These are phyloP conservation scores for Daedaleopsis sinensis DNA, from an alignment of 768 basidiomycete species.

Conservation along the genomic window DNA sequence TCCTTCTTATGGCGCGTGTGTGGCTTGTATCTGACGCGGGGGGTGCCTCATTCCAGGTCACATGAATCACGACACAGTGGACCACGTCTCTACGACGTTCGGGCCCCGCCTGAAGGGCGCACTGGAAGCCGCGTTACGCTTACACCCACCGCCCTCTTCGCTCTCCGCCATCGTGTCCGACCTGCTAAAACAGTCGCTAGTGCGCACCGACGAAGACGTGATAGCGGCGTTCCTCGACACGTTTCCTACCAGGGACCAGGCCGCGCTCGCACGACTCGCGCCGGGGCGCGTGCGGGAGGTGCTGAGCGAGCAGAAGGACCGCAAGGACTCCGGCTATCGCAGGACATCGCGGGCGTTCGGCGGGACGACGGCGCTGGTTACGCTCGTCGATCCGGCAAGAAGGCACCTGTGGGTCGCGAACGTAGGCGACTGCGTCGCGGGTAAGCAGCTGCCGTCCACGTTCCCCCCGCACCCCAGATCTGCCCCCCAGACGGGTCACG, in stretches of 20 bases:
- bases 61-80: conserved; percentile 50
- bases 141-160: conserved; percentile 23
- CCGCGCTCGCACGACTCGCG: conserved; percentile 42
- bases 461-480: neutral
- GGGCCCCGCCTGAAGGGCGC: conserved; percentile 43
- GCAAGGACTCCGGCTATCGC: conserved; percentile 60
- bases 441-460: conserved; percentile 44
- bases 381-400: conserved; percentile 70
- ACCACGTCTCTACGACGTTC: conserved; percentile 44
- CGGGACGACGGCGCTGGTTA: conserved; percentile 75
- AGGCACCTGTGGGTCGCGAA: conserved; percentile 80
- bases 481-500: no score
- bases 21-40: neutral
- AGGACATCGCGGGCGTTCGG: conserved; percentile 77
- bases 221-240: conserved; percentile 46
- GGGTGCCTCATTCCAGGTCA: conserved; percentile 40
- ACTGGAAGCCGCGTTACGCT: conserved; percentile 39
- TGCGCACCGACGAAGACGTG: conserved; percentile 45
- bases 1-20: neutral
- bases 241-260: conserved; percentile 51
- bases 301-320: conserved; percentile 59
- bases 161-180: conserved; percentile 41
- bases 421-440: conserved; percentile 79
- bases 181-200: conserved; percentile 41
- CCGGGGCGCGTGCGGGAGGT: conserved; percentile 58